Percentiles rank a stretch among this genome's conserved stretches.
Evolutionary conservation across 78 protist genomes (phyloP).

Genomic region (Tieghemostelium lacteum): DNA sequence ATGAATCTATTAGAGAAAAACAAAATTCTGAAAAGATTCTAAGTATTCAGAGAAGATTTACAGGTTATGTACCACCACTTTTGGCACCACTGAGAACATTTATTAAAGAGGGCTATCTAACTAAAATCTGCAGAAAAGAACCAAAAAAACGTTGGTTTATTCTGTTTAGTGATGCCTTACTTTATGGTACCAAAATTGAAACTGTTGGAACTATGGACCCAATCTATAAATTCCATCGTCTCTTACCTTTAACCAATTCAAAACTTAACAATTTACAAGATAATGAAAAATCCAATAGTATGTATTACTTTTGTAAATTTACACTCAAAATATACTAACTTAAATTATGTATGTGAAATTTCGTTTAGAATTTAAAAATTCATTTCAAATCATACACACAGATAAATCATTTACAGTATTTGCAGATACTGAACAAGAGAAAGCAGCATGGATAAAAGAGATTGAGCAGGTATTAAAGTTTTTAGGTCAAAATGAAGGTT

Average conservation of each 20-base stretch:
- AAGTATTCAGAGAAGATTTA: constrained; percentile 71
- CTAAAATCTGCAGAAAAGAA: constrained; percentile 78
- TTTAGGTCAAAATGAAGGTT: constrained; percentile 48
- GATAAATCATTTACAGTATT: constrained; percentile 78
- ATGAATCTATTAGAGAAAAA: constrained; percentile 72
- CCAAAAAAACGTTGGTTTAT: constrained; percentile 81
- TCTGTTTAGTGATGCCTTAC: constrained; percentile 76
- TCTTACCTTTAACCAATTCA: constrained; percentile 20
- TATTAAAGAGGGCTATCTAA: constrained; percentile 70
- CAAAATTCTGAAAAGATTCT: constrained; percentile 75
- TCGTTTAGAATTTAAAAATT: constrained; percentile 33
- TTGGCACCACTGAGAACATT: constrained; percentile 68
- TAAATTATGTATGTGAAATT: not conserved
- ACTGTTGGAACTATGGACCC: constrained; percentile 43
- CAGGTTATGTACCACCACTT: constrained; percentile 68
- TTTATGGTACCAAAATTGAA: constrained; percentile 62
- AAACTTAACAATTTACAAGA: constrained; percentile 51
- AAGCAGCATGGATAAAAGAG: constrained; percentile 32
- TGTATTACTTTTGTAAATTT: not conserved
- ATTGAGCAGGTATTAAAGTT: constrained; percentile 13
- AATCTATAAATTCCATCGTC: constrained; percentile 68
- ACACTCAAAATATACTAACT: no score
- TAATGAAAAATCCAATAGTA: constrained; percentile 45
- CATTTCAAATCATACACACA: constrained; percentile 72
- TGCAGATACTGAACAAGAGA: constrained; percentile 77